Evolutionary conservation across 257 asterid species (phyloP), one percentile per base, ranked within the genome.

Genomic region (Osmanthus fragrans): DNA sequence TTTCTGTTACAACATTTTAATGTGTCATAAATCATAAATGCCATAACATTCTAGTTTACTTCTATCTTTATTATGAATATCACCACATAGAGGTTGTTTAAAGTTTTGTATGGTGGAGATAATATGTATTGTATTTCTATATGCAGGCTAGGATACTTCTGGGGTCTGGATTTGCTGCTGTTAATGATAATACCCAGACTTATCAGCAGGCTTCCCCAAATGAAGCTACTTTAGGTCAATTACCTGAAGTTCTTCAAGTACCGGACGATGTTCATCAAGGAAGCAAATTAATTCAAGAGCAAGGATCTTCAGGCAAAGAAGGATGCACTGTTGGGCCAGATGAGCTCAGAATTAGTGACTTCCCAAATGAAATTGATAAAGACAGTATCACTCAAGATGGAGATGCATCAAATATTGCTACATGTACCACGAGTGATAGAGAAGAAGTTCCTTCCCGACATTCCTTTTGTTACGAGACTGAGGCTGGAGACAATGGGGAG

Each of bases 111-210:
- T 19, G 18, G 19, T n/a, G 5, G 63, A 51, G 19, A 51, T 18
- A 51, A 84, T 49, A 25, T 69, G 6, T 29, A 29, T 3, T 71
- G 47, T 66, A 6, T 76, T 67, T 72, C 68, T 71, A n/a, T 70
- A 15, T 68, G 67, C 89, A 96, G 99, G 99, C 99, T 68, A 96
- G 99, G 87, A 93, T 88, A 80, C 96, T 93, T 70, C 86, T 90
- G 33, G 86, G 87, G 36, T 90, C 94, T 68, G 94, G 89, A 63
- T 85, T 84, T 79, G 82, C 81, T 37, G 89, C 84, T 37, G 77
- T 80, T 34, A 87, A 75, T 58, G 84, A 81, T n/a, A 78, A 88
- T 73, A 77, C 75, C 58, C 91, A 82, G 70, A 83, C 80, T 7
- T 51, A 73, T 29, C 86, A 83, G 75, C 91, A 81, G 70, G 82